phyloP scores from a whole-genome alignment of 2,329 filamentous ascomycete species.

The Sphaerostilbella broomeana region DNA sequence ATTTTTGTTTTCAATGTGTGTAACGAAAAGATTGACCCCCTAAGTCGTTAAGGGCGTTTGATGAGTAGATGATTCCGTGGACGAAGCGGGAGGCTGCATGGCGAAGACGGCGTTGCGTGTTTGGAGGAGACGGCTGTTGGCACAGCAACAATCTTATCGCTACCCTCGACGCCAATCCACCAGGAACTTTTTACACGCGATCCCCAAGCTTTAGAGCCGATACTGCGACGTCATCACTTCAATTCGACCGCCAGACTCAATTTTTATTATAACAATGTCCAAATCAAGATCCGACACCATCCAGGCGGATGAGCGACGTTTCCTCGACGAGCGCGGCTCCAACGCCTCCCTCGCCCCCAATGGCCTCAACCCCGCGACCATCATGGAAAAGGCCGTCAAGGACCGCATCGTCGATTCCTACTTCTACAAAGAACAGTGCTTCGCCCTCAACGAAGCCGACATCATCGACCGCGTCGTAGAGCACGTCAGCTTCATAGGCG shows the following conservation, averaged over 20 bases:
- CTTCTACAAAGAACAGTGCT: conserved; percentile 99
- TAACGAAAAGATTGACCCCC: too few species aligned
- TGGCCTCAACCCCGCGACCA: conserved; percentile 87
- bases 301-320: conserved; percentile 71
- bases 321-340: conserved; percentile 89
- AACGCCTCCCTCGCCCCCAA: conserved; percentile 68
- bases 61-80: neutral
- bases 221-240: conserved; percentile 11
- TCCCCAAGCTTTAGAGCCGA: conserved; percentile 7
- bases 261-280: conserved; percentile 23
- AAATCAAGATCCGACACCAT: conserved; percentile 45
- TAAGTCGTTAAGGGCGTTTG: neutral
- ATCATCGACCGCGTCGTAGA: conserved; percentile 86
- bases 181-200: conserved; percentile 9
- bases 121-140: conserved; percentile 23
- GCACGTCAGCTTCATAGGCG: conserved; percentile 74
- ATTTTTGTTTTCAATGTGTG: too few species aligned
- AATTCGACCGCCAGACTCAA: conserved; percentile 2
- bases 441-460: conserved; percentile 78
- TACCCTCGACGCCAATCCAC: neutral
- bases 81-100: conserved; percentile 6
- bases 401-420: conserved; percentile 93
- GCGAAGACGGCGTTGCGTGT: neutral
- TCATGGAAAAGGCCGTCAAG: conserved; percentile 91
- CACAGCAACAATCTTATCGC: conserved; percentile 41